These are phyloP conservation scores for Hypoxylon sp. DNA, from an alignment of 2,329 filamentous ascomycete genomes.

Conservation along the genomic window DNA sequence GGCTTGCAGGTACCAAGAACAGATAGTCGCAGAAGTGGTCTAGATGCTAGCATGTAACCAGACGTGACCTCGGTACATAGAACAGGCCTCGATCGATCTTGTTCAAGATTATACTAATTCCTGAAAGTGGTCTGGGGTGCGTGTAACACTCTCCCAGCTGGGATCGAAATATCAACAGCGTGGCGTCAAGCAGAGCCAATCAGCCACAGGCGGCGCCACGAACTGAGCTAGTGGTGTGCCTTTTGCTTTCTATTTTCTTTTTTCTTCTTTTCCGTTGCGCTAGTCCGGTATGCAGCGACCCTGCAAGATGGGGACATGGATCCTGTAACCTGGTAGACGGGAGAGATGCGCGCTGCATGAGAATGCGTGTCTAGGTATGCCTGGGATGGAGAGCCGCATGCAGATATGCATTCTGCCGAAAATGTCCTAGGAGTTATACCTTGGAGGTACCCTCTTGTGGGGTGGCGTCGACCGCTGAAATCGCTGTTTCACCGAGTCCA, in stretches of 20 bases:
- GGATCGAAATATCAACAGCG: not conserved
- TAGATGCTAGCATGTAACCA: not conserved
- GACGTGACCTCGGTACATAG: not conserved
- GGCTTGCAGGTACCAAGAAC: not conserved
- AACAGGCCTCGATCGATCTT: not conserved
- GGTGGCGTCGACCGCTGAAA: not conserved
- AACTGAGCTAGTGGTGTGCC: not conserved
- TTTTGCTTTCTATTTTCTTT: not conserved
- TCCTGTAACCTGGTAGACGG: conserved; percentile 12
- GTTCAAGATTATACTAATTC: not conserved
- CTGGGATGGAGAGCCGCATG: conserved; percentile 10
- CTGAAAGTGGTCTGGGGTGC: not conserved
- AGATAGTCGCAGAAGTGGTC: not conserved
- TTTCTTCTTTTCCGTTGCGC: no score
- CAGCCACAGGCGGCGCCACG: not conserved
- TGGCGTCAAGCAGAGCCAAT: not conserved
- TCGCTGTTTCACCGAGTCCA: not conserved
- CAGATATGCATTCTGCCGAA: not conserved
- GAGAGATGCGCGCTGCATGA: not conserved
- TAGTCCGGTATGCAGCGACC: not conserved
- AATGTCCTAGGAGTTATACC: not conserved
- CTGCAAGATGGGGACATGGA: conserved; percentile 1
- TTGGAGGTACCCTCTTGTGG: not conserved
- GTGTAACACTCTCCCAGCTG: not conserved
- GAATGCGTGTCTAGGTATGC: not conserved